Conservation (phyloP, 805 yeast species). For the Suhomyces emberorum region DNA sequence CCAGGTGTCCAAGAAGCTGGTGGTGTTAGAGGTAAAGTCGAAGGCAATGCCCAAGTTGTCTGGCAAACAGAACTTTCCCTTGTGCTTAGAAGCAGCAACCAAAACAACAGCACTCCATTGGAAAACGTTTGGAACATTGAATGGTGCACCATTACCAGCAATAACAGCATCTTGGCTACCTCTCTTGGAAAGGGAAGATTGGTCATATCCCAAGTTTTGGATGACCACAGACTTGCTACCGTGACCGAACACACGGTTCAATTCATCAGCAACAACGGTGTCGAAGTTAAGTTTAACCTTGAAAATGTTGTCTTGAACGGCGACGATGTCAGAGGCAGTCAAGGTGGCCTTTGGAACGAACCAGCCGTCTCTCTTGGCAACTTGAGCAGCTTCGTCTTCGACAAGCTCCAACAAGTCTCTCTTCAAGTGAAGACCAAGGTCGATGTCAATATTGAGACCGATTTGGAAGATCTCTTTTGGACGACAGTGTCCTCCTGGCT, state of each 20-base stretch:
- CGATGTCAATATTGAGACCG: constrained; percentile 11
- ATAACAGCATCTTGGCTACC: constrained; percentile 7
- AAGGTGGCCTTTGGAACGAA: constrained; percentile 17
- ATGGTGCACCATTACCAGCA: constrained; percentile 11
- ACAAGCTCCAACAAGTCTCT: constrained; percentile 4
- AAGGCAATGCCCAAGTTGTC: constrained; percentile 13
- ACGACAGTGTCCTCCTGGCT: constrained; percentile 4
- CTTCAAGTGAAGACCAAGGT: constrained; percentile 10
- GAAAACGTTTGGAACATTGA: constrained; percentile 11
- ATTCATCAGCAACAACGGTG: constrained; percentile 14
- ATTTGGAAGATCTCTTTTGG: constrained; percentile 8
- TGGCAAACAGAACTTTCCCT: constrained; percentile 16
- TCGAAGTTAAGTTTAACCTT: constrained; percentile 18
- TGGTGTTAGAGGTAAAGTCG: constrained; percentile 9
- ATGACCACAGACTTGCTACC: constrained; percentile 7
- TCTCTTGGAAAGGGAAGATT: constrained; percentile 7
- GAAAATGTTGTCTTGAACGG: constrained; percentile 14
- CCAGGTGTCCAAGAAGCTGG: constrained; percentile 7
- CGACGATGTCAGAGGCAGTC: constrained; percentile 15
- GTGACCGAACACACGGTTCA: constrained; percentile 10
- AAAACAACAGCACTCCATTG: constrained; percentile 16
- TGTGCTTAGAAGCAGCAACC: constrained; percentile 12
- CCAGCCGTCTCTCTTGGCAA: constrained; percentile 7
- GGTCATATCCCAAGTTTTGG: constrained; percentile 10
- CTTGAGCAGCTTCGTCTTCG: background rate